Percentiles rank a stretch among this genome's conserved stretches.
phyloP scores from a whole-genome alignment of 108 stramenopile genomes.

The Skeletonema grethae region DNA sequence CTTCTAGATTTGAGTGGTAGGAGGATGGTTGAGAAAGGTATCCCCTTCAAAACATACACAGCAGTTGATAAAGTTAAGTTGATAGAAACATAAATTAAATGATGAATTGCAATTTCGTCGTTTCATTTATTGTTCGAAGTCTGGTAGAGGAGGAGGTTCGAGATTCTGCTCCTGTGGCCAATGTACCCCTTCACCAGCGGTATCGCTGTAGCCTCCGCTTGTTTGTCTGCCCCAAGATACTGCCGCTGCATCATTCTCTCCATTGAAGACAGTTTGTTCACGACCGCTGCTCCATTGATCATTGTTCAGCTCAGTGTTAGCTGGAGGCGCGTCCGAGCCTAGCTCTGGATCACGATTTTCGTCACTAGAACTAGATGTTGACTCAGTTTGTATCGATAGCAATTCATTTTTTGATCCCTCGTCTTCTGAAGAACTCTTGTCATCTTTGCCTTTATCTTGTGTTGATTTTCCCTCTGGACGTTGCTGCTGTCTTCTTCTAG shows the following conservation, averaged over 20 bases:
- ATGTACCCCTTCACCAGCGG: neutral
- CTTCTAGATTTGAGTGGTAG: neutral
- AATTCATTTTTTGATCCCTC: neutral
- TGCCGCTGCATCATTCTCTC: neutral
- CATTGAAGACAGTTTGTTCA: neutral
- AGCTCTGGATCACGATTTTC: neutral
- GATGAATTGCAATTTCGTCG: no score
- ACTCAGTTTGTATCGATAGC: neutral
- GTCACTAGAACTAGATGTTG: neutral
- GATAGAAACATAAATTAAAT: neutral
- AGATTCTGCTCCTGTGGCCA: slow-evolving; percentile 13
- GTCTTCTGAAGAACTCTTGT: neutral
- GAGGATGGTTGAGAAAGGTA: neutral
- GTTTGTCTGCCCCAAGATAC: neutral
- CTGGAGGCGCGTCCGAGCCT: neutral
- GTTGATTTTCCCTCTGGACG: neutral
- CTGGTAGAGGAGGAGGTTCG: slow-evolving; percentile 38
- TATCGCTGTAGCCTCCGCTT: neutral
- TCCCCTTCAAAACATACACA: neutral
- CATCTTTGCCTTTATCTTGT: neutral
- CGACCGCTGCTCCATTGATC: neutral
- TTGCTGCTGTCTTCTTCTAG: neutral
- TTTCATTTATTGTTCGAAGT: slow-evolving; percentile 15
- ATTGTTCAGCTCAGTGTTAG: neutral
- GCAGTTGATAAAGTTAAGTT: neutral